Evolutionary conservation across 257 asterid genomes (phyloP).

Genomic region (Fraxinus pennsylvanica): DNA sequence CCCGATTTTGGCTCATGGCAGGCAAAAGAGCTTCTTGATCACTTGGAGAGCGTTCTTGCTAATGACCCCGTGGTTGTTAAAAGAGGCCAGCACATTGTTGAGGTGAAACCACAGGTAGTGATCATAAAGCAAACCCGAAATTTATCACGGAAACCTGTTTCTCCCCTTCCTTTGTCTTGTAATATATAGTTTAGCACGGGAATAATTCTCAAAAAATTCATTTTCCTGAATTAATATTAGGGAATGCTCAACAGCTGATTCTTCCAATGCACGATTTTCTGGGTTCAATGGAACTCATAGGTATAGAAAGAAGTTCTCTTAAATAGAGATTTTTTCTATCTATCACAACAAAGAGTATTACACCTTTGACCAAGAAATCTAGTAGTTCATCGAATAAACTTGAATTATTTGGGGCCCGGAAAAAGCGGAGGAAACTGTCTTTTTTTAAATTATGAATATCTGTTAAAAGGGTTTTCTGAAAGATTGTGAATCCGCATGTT

Average conservation of each 20-base stretch:
- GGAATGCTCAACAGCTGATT: not conserved
- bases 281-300: not conserved
- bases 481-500: not conserved
- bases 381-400: too few relatives aligned
- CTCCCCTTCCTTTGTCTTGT: not conserved
- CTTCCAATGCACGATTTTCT: not conserved
- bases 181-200: not conserved
- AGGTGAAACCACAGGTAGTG: conserved; percentile 90
- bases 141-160: not conserved
- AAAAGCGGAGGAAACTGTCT: not conserved
- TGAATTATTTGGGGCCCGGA: not conserved
- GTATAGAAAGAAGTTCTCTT: not conserved
- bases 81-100: conserved; percentile 84
- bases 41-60: conserved; percentile 82
- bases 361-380: not conserved
- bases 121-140: not conserved
- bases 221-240: not conserved
- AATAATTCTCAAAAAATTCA: not conserved
- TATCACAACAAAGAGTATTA: too few relatives aligned
- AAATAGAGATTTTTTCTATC: not conserved
- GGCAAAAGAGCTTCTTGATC: conserved; percentile 88
- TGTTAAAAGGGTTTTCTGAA: not conserved
- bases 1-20: conserved; percentile 89
- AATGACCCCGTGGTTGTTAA: conserved; percentile 83
- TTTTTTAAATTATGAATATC: too few relatives aligned